These are phyloP conservation scores for Nepenthes alata DNA, from an alignment of 179 eudicot species.

Conservation along the genomic window DNA sequence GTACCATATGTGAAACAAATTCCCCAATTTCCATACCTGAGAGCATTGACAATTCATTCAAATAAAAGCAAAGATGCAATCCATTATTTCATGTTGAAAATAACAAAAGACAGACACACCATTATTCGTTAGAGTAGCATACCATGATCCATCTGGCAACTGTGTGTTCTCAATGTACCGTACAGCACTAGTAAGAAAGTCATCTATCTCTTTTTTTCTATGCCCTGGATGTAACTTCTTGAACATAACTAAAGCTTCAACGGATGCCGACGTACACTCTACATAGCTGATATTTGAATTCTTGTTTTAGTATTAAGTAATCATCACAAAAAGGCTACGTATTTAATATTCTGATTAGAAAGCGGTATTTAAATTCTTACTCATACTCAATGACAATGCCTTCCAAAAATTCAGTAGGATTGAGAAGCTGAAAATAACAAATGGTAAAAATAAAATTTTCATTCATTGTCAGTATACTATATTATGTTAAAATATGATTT, in stretches of 20 bases:
- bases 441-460: too few relatives aligned
- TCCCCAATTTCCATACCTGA: slow-evolving; percentile 33
- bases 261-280: slow-evolving; percentile 27
- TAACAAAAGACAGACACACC: too few relatives aligned
- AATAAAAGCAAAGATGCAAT: too few relatives aligned
- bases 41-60: too few relatives aligned
- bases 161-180: slow-evolving; percentile 20
- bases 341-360: not conserved
- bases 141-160: slow-evolving; percentile 30
- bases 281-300: slow-evolving; percentile 12
- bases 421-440: not conserved
- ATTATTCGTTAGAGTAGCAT: not conserved
- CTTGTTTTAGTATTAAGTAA: too few relatives aligned
- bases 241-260: slow-evolving; percentile 24
- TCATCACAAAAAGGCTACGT: too few relatives aligned
- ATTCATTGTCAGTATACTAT: too few relatives aligned
- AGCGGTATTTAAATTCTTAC: not conserved
- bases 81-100: too few relatives aligned
- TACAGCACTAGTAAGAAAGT: slow-evolving; percentile 11
- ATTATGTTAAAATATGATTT: too few relatives aligned
- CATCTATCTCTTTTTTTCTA: slow-evolving; percentile 20
- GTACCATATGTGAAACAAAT: slow-evolving; percentile 28
- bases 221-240: slow-evolving; percentile 22
- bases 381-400: not conserved
- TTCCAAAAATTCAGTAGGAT: not conserved